Evolutionary conservation across 495 filamentous ascomycete species (phyloP).

Genomic region (Endocarpon pusillum): DNA sequence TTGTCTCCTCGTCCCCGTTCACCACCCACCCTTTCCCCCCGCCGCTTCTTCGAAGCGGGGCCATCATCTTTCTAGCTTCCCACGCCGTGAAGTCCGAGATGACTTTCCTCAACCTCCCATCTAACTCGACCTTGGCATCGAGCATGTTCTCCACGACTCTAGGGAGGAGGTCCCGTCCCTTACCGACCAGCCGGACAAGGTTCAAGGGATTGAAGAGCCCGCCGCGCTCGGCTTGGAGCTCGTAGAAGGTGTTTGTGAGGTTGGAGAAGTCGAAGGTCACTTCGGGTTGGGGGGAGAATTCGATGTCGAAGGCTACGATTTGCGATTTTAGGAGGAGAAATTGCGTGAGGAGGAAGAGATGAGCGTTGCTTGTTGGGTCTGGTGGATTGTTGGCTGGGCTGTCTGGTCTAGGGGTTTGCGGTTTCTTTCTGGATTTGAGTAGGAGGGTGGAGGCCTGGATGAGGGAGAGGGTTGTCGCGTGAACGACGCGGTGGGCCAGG

Average conservation of each 20-base stretch:
- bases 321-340: constrained; percentile 81
- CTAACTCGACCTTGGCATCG: constrained; percentile 67
- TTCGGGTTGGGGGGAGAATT: constrained; percentile 45
- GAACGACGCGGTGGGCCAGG: constrained; percentile 60
- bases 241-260: constrained; percentile 63
- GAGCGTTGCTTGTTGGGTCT: constrained; percentile 42
- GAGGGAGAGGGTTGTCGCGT: constrained; percentile 54
- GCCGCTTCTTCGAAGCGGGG: constrained; percentile 27
- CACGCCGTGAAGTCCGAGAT: constrained; percentile 61
- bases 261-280: constrained; percentile 61
- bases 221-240: constrained; percentile 44
- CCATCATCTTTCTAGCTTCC: constrained; percentile 31
- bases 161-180: constrained; percentile 37
- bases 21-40: constrained; percentile 22
- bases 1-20: constrained; percentile 22
- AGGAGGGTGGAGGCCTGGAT: constrained; percentile 27
- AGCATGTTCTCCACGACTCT: constrained; percentile 51
- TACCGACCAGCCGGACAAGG: constrained; percentile 33
- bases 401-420: constrained; percentile 36
- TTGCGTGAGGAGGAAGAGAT: constrained; percentile 83
- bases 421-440: constrained; percentile 36
- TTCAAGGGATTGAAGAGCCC: constrained; percentile 52
- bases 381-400: constrained; percentile 20
- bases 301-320: constrained; percentile 82
- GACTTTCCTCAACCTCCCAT: constrained; percentile 55